Conservation (phyloP, 2,329 filamentous ascomycete genomes). For the Clarireedia sp. region DNA sequence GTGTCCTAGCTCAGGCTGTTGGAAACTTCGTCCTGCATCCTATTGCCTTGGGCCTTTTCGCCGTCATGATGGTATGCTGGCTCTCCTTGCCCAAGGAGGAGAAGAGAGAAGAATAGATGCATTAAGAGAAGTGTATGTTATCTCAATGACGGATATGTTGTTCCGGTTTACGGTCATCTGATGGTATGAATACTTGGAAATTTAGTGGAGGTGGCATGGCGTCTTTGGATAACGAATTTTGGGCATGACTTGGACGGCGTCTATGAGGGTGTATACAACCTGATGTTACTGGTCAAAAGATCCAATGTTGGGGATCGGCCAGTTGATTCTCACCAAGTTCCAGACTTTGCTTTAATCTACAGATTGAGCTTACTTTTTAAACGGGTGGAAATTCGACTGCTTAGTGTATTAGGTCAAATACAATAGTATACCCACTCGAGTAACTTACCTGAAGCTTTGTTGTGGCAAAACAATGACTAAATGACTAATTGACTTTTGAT, state of each 20-base stretch:
- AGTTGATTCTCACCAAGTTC: background rate
- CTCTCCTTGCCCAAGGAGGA: conserved; percentile 45
- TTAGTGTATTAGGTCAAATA: too few species aligned
- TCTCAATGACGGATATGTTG: background rate
- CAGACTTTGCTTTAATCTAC: too few species aligned
- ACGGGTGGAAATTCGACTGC: too few species aligned
- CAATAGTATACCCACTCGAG: too few species aligned
- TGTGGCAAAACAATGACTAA: too few species aligned
- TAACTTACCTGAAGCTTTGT: too few species aligned
- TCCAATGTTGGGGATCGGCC: background rate
- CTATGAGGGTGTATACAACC: conserved; percentile 12
- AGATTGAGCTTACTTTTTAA: too few species aligned
- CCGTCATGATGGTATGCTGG: conserved; percentile 59
- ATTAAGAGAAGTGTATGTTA: background rate
- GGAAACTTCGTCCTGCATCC: conserved; percentile 42
- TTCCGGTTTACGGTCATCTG: background rate
- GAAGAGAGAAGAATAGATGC: conserved; percentile 51
- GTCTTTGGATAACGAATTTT: conserved; percentile 18
- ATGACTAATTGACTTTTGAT: too few species aligned
- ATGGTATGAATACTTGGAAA: background rate
- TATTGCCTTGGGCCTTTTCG: conserved; percentile 58
- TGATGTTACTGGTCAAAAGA: conserved; percentile 8
- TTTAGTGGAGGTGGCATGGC: conserved; percentile 19
- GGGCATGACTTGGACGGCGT: conserved; percentile 17
- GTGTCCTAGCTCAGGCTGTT: conserved; percentile 37